phyloP scores from a whole-genome alignment of 2,329 filamentous ascomycete species.

The Colletotrichum tropicicola region DNA sequence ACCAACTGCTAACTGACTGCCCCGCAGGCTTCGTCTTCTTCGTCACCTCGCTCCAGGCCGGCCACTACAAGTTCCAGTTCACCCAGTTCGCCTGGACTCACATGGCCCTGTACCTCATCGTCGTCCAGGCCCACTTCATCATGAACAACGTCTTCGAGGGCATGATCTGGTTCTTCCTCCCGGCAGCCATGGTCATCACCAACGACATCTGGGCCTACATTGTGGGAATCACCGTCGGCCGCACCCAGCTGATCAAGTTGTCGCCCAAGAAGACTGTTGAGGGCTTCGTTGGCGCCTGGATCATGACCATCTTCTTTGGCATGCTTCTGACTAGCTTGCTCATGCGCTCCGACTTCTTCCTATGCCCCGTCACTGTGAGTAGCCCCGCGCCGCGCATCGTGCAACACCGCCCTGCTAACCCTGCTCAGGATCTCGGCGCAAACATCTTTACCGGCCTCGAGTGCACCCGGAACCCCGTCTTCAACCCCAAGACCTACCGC shows the following conservation, averaged over 20 bases:
- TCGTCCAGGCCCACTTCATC: constrained; percentile 97
- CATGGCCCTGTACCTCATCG: constrained; percentile 98
- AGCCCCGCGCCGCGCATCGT: neutral
- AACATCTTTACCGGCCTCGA: constrained; percentile 91
- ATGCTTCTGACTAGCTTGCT: constrained; percentile 84
- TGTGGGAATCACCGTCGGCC: constrained; percentile 95
- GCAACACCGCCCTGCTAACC: neutral
- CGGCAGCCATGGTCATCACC: constrained; percentile 92
- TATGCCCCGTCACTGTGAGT: constrained; percentile 89
- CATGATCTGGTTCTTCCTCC: constrained; percentile 99
- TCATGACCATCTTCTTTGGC: constrained; percentile 91
- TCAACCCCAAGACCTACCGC: constrained; percentile 79
- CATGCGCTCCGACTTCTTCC: constrained; percentile 95
- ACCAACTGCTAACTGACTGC: constrained; percentile 45
- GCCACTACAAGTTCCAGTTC: constrained; percentile 98
- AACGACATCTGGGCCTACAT: constrained; percentile 99
- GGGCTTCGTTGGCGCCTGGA: constrained; percentile 95
- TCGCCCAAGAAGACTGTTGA: constrained; percentile 99
- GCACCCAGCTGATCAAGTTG: constrained; percentile 96
- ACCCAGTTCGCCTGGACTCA: constrained; percentile 99
- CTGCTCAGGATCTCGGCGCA: constrained; percentile 79
- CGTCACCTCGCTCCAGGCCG: constrained; percentile 91
- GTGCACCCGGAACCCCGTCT: constrained; percentile 92
- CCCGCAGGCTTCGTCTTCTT: constrained; percentile 95
- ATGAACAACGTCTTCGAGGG: constrained; percentile 99